A percentile compares a stretch with the other conserved stretches of the same genome.
phyloP scores from a whole-genome alignment of 2,329 filamentous ascomycete genomes.

The Paraphaeosphaeria sporulosa region DNA sequence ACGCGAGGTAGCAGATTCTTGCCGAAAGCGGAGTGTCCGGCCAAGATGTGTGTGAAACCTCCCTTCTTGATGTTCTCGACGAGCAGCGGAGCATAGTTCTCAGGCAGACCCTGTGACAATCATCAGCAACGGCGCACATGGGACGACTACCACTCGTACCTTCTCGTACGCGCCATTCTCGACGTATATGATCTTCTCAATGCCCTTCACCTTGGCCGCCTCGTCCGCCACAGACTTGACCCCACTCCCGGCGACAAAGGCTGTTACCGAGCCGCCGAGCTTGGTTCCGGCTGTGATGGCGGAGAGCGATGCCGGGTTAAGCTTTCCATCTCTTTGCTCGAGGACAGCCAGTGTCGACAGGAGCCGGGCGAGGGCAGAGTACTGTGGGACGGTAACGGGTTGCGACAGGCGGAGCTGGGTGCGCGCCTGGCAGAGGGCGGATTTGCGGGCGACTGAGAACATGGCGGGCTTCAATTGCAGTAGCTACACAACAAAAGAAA shows the following conservation, averaged over 20 bases:
- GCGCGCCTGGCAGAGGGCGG: conserved; percentile 47
- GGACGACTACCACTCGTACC: conserved; percentile 57
- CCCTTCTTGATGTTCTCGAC: conserved; percentile 97
- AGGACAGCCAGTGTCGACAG: conserved; percentile 90
- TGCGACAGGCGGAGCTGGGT: conserved; percentile 54
- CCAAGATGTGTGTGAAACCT: conserved; percentile 89
- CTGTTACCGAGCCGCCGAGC: conserved; percentile 84
- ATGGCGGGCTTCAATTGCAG: conserved; percentile 28
- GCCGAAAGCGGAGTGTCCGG: conserved; percentile 92
- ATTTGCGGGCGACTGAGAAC: conserved; percentile 47
- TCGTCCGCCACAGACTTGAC: conserved; percentile 80
- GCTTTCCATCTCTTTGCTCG: conserved; percentile 89
- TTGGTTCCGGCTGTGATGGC: conserved; percentile 87
- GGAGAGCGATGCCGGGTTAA: conserved; percentile 82
- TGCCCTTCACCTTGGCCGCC: conserved; percentile 85
- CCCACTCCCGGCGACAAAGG: conserved; percentile 82
- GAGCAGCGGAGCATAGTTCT: conserved; percentile 92
- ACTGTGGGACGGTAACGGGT: conserved; percentile 48
- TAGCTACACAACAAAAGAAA: background rate
- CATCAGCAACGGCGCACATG: conserved; percentile 15
- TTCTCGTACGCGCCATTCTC: conserved; percentile 93
- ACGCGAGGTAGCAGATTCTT: conserved; percentile 94
- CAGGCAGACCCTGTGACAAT: conserved; percentile 72
- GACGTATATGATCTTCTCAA: conserved; percentile 90
- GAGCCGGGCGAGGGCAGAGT: conserved; percentile 70